Evolutionary conservation across 2,329 filamentous ascomycete species (phyloP), one percentile per base, ranked within the genome.

Genomic region (Microsporum ferrugineum): DNA sequence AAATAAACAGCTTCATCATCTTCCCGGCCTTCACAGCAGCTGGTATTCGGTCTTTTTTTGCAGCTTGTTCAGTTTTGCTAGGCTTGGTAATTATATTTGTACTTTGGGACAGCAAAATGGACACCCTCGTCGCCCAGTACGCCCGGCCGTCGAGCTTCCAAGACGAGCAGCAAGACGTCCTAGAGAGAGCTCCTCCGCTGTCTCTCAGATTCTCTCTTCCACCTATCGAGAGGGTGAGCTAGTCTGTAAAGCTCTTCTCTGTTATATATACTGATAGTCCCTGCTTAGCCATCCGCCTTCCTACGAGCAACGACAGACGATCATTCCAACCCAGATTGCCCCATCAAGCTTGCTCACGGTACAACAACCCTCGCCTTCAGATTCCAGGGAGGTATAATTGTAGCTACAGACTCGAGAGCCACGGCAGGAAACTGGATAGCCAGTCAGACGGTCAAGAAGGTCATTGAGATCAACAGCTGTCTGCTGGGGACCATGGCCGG

Each of bases 371-470:
- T 99, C 64, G 92, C 91, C 65, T 99, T 99, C 83, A 87, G 92
- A 73, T 99, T 97, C 83, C 86, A 97, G 79, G 91, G 91, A 71
- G 94, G 94, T 73, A 97, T 99, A 78, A 95, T 99, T 72, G 92
- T 99, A 59, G 92, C 92, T 60, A 99, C 94, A 63, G 94, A 99
- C 79, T 99, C 94, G 63, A 86, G 94, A 78, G 94, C 94, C 63
- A 96, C 94, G 56, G 92, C 94, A 34, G 94, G 94, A 71, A 95
- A 94, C 84, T 99, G 94, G 94, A 99, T 99, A 77, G 94, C 94
- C 67, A 95, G 89, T 78, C 94, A 99, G 82, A 99, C 94, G 60
- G 94, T 99, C 73, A 99, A 99, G 86, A 99, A 99, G 83, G 94
- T 99, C 68, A 97, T 99, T 73, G 91, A 96, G 82, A 96, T 96